Evolutionary conservation across 1,284 basidiomycete genomes (phyloP).

Genomic region (Ceraceosorus bombacis): DNA sequence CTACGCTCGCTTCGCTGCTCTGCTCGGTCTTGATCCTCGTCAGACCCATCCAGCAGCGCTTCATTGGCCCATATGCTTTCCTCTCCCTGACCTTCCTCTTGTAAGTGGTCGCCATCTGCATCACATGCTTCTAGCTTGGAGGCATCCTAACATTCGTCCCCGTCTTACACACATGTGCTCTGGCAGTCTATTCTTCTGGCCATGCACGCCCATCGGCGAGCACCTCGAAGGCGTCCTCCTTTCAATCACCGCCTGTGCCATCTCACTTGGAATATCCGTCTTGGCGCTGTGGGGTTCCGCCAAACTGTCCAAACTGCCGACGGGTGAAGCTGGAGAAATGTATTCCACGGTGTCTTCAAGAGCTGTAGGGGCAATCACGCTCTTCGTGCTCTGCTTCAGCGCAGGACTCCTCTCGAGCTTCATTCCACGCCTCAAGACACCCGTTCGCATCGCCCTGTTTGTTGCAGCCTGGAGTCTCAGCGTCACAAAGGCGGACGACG

Average conservation of each 20-base stretch:
- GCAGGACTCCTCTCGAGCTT: constrained; percentile 22
- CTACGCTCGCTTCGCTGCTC: no score
- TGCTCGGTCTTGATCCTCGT: neutral
- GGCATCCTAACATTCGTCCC: no score
- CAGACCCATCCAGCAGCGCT: neutral
- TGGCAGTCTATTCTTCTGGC: constrained; percentile 33
- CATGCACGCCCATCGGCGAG: constrained; percentile 25
- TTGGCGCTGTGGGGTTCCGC: constrained; percentile 32
- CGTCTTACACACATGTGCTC: neutral
- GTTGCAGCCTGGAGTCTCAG: constrained; percentile 29
- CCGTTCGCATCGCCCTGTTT: constrained; percentile 30
- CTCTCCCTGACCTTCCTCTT: neutral
- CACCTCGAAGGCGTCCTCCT: constrained; percentile 31
- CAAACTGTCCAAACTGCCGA: neutral
- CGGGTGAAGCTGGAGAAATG: constrained; percentile 8
- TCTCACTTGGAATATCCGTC: constrained; percentile 24
- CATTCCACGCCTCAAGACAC: constrained; percentile 27
- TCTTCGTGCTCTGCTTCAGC: constrained; percentile 27
- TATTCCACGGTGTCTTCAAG: constrained; percentile 21
- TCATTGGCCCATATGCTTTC: neutral
- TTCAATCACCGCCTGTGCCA: constrained; percentile 18
- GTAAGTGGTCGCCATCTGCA: neutral
- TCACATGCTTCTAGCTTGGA: neutral
- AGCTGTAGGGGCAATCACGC: constrained; percentile 26
- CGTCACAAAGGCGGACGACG: constrained; percentile 5